A percentile compares a stretch with the other conserved stretches of the same genome.
These are phyloP conservation scores for Trichoderma sp. DNA, from an alignment of 2,329 filamentous ascomycete genomes.

Conservation along the genomic window DNA sequence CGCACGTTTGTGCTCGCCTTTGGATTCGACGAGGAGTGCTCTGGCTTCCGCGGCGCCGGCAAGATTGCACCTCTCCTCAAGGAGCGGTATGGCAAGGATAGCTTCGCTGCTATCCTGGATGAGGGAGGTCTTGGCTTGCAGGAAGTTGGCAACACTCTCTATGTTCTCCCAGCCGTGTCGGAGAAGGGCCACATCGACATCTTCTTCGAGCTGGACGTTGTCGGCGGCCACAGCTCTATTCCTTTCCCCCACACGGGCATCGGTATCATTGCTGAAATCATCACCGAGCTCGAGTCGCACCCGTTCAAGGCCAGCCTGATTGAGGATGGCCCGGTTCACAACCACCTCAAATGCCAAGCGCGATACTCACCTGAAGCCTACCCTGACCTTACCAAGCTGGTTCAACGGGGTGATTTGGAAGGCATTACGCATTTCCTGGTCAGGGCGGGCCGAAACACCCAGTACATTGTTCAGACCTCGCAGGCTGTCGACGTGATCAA, in stretches of 20 bases:
- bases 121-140: conserved; percentile 60
- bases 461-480: conserved; percentile 60
- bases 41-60: conserved; percentile 55
- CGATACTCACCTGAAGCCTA: conserved; percentile 52
- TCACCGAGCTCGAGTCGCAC: conserved; percentile 61
- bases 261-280: conserved; percentile 64
- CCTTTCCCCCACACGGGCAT: conserved; percentile 67
- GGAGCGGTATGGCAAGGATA: conserved; percentile 53
- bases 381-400: conserved; percentile 38
- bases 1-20: conserved; percentile 60
- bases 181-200: conserved; percentile 65
- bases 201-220: conserved; percentile 54
- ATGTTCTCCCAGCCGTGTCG: conserved; percentile 57
- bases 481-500: conserved; percentile 59
- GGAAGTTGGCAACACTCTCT: conserved; percentile 44
- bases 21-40: conserved; percentile 65
- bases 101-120: conserved; percentile 60
- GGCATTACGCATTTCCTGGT: conserved; percentile 32
- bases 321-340: conserved; percentile 53
- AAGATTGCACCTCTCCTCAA: conserved; percentile 50
- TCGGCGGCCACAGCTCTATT: conserved; percentile 59
- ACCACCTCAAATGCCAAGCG: conserved; percentile 56
- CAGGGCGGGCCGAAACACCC: conserved; percentile 25
- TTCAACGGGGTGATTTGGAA: conserved; percentile 33
- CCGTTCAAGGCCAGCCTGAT: conserved; percentile 50